A percentile compares a stretch with the other conserved stretches of the same genome.
Evolutionary conservation across 305 asterid genomes (phyloP).

Genomic region (Euphrasia arctica): DNA sequence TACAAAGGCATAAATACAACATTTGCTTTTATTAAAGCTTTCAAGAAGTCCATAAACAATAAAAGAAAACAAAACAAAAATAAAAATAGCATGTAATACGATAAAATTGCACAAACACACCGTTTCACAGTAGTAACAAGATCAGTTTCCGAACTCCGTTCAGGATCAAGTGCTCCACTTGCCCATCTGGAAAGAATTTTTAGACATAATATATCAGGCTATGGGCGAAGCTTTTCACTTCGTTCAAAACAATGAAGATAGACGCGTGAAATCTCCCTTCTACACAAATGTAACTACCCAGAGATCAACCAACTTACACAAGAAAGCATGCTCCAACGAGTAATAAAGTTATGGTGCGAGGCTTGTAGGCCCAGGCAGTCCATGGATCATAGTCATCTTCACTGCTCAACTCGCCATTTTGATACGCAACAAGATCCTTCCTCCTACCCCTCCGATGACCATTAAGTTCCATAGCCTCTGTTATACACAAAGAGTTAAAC

Average conservation of each 20-base stretch:
- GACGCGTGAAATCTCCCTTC: not conserved
- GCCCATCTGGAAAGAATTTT: constrained; percentile 65
- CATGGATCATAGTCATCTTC: constrained; percentile 73
- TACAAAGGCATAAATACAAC: constrained; percentile 34
- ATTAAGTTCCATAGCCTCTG: constrained; percentile 56
- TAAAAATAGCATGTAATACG: not conserved
- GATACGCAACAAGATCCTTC: constrained; percentile 43
- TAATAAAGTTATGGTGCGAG: constrained; percentile 63
- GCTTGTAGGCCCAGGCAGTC: constrained; percentile 85
- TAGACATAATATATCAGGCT: constrained; percentile 7
- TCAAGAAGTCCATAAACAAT: constrained; percentile 15
- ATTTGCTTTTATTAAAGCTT: constrained; percentile 16
- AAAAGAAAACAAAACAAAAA: not conserved
- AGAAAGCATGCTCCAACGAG: constrained; percentile 73
- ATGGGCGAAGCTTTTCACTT: not conserved
- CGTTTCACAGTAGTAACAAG: constrained; percentile 70
- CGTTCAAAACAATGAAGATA: no score
- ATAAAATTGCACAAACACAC: constrained; percentile 31
- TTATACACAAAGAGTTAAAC: constrained; percentile 1
- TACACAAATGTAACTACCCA: constrained; percentile 9
- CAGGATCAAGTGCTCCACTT: constrained; percentile 87
- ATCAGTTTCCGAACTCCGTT: constrained; percentile 49
- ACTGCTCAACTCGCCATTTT: constrained; percentile 57
- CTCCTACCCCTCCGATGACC: constrained; percentile 53
- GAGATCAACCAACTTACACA: constrained; percentile 46